Percentiles rank a stretch among this genome's conserved stretches.
phyloP scores from a whole-genome alignment of 768 basidiomycete species.

The Tremella mesenterica region DNA sequence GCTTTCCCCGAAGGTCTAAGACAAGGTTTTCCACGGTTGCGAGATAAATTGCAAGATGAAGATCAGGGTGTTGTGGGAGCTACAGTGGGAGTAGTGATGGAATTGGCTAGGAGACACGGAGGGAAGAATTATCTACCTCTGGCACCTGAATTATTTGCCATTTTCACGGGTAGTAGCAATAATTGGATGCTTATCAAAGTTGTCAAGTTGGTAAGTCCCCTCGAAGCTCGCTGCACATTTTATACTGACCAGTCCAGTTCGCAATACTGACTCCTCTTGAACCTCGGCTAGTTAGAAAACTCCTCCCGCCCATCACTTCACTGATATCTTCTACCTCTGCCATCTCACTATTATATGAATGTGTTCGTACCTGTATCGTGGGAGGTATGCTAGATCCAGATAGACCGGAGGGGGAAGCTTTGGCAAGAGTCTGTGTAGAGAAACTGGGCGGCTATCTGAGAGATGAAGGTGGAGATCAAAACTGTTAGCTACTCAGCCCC shows the following conservation, averaged over 20 bases:
- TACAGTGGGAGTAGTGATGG: conserved; percentile 87
- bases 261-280: conserved; percentile 85
- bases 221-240: conserved; percentile 3
- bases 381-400: conserved; percentile 77
- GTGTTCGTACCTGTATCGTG: conserved; percentile 94
- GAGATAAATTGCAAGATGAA: conserved; percentile 49
- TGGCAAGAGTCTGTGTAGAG: conserved; percentile 81
- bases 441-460: conserved; percentile 86
- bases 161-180: conserved; percentile 86
- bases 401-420: conserved; percentile 57
- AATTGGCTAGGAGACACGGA: conserved; percentile 65
- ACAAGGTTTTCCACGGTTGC: conserved; percentile 59
- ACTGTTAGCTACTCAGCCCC: conserved; percentile 51
- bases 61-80: conserved; percentile 81
- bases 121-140: conserved; percentile 73
- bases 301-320: conserved; percentile 86
- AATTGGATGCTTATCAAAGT: conserved; percentile 99
- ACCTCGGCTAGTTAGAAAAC: conserved; percentile 84
- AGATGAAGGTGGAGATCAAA: conserved; percentile 73
- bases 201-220: conserved; percentile 66
- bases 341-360: conserved; percentile 92
- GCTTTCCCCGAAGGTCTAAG: conserved; percentile 72
- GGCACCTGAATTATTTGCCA: conserved; percentile 85
- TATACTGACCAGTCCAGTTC: conserved; percentile 54
- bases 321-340: conserved; percentile 92